Evolutionary conservation across 2,329 filamentous ascomycete species (phyloP).

Genomic region (Nannizzia gypsea): DNA sequence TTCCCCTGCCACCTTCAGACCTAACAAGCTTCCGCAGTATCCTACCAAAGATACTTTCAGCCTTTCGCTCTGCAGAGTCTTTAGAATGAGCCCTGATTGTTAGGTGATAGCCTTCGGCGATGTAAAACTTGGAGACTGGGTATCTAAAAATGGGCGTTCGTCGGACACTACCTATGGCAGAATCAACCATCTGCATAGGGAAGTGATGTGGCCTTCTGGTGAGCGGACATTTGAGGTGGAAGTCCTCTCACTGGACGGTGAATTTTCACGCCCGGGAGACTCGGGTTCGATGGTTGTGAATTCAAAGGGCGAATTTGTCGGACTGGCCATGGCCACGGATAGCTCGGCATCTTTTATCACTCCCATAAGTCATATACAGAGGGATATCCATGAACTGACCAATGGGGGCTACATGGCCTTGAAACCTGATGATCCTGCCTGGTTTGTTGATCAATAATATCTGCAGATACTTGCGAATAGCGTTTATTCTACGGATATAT

Average conservation of each 20-base stretch:
- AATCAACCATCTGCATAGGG: neutral
- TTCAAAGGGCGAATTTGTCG: neutral
- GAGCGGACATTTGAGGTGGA: neutral
- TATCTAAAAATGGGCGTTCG: neutral
- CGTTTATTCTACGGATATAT: neutral
- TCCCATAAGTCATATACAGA: neutral
- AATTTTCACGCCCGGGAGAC: neutral
- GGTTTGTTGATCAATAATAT: neutral
- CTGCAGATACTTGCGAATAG: neutral
- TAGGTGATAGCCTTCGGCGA: neutral
- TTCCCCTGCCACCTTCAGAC: neutral
- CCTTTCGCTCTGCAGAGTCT: neutral
- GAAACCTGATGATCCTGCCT: neutral
- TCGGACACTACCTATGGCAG: neutral
- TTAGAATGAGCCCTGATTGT: neutral
- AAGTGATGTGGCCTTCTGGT: neutral
- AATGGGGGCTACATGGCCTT: neutral
- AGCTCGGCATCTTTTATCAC: neutral
- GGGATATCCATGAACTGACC: neutral
- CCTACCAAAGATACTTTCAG: neutral
- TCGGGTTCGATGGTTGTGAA: neutral
- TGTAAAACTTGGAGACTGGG: neutral
- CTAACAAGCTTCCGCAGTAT: neutral
- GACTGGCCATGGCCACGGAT: neutral
- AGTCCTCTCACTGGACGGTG: neutral